A percentile compares a stretch with the other conserved stretches of the same genome.
phyloP scores from a whole-genome alignment of 805 yeast species.

The Wickerhamiella musiphila region DNA sequence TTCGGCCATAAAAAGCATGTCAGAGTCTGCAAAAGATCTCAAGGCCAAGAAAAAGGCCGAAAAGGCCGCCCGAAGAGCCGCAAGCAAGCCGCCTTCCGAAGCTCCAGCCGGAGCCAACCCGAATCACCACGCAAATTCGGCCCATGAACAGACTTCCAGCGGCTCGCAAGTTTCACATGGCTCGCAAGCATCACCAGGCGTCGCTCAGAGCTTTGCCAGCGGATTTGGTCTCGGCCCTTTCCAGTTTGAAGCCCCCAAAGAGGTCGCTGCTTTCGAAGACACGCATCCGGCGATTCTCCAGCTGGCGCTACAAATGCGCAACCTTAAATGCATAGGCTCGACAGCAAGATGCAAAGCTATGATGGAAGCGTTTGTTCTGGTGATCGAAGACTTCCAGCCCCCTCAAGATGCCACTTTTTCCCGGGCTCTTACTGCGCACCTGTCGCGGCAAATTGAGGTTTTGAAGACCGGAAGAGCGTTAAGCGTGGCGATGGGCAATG shows the following conservation, averaged over 20 bases:
- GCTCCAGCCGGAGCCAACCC: slow-evolving; percentile 14
- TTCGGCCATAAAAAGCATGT: too few species aligned
- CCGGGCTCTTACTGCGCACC: slow-evolving; percentile 72
- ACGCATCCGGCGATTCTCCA: slow-evolving; percentile 77
- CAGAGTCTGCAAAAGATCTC: slow-evolving; percentile 63
- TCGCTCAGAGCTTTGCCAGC: slow-evolving; percentile 10
- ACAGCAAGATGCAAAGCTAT: slow-evolving; percentile 69
- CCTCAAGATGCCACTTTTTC: slow-evolving; percentile 74
- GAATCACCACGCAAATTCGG: slow-evolving; percentile 29
- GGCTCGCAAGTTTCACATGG: background rate
- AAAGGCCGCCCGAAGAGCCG: slow-evolving; percentile 85
- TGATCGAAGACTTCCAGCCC: slow-evolving; percentile 64
- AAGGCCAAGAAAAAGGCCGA: slow-evolving; percentile 78
- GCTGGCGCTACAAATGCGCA: slow-evolving; percentile 62
- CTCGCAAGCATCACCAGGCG: background rate
- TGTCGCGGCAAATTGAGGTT: slow-evolving; percentile 85
- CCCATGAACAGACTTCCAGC: slow-evolving; percentile 15
- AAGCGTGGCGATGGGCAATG: slow-evolving; percentile 90
- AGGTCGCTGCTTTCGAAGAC: slow-evolving; percentile 35
- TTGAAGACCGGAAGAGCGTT: slow-evolving; percentile 81
- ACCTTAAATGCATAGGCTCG: slow-evolving; percentile 79
- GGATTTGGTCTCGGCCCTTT: slow-evolving; percentile 28
- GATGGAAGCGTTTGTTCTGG: slow-evolving; percentile 67
- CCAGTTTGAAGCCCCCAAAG: slow-evolving; percentile 22
- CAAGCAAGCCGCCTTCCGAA: slow-evolving; percentile 52